These are phyloP conservation scores for Acanthamoeba sp. DNA, from an alignment of 208 protist species.

Conservation along the genomic window DNA sequence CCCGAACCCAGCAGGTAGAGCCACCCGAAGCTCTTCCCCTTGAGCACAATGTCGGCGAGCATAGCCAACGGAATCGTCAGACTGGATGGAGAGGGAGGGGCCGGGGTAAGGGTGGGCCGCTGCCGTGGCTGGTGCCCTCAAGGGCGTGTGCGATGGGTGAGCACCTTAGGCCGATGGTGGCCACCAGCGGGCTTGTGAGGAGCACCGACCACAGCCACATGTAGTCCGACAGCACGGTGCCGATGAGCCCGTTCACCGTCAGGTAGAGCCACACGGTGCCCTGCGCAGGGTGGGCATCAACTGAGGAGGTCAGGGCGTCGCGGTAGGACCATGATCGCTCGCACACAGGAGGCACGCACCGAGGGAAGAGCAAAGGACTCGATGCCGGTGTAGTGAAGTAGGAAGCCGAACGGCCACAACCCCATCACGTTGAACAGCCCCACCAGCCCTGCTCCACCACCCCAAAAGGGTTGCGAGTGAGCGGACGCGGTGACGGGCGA, in stretches of 20 bases:
- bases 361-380: constrained; percentile 56
- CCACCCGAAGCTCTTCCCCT: constrained; percentile 59
- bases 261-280: constrained; percentile 53
- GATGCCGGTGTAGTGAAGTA: constrained; percentile 61
- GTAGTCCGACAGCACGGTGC: constrained; percentile 76
- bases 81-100: neutral
- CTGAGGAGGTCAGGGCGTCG: neutral
- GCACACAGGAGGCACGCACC: neutral
- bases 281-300: neutral
- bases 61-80: constrained; percentile 79
- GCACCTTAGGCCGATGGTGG: constrained; percentile 74
- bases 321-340: too few relatives aligned
- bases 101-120: too few relatives aligned
- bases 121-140: neutral
- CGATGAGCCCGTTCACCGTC: constrained; percentile 75
- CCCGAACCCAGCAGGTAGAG: constrained; percentile 65
- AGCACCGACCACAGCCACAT: constrained; percentile 79
- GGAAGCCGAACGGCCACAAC: constrained; percentile 72
- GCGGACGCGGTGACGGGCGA: too few relatives aligned
- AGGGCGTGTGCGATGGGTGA: neutral
- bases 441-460: constrained; percentile 24
- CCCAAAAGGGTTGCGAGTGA: neutral
- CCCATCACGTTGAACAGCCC: constrained; percentile 70
- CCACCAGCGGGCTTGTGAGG: constrained; percentile 77
- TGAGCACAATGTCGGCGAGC: constrained; percentile 69